These are phyloP conservation scores for Nyctanthes arbortristis DNA, from an alignment of 257 asterid genomes.

Conservation along the genomic window DNA sequence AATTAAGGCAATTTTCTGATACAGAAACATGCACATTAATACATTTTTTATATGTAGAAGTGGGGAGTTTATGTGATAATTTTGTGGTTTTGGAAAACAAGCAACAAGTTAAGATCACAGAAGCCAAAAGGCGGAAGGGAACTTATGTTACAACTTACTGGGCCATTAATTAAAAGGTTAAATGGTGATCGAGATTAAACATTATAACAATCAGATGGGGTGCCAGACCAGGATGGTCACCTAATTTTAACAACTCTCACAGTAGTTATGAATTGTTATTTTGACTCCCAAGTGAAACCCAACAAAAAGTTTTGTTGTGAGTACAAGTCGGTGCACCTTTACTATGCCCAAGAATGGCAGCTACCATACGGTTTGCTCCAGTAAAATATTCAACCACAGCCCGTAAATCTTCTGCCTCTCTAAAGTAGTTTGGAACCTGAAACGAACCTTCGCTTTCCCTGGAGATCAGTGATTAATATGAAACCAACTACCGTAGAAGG, in stretches of 20 bases:
- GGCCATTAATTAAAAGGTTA: neutral
- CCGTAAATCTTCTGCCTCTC: conserved; percentile 77
- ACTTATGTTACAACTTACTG: neutral
- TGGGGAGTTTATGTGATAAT: neutral
- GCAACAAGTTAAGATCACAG: too few species aligned
- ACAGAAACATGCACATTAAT: neutral
- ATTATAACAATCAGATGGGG: neutral
- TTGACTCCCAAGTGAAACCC: neutral
- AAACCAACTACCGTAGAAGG: neutral
- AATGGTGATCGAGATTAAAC: neutral
- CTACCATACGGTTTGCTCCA: conserved; percentile 45
- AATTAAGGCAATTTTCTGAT: neutral
- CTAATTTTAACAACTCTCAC: neutral
- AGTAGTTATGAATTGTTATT: neutral
- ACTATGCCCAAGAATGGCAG: conserved; percentile 83
- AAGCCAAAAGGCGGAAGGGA: too few species aligned
- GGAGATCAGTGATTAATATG: conserved; percentile 25
- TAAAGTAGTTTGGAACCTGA: conserved; percentile 59
- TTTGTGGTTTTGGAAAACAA: neutral
- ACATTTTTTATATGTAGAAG: neutral
- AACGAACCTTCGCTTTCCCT: conserved; percentile 95
- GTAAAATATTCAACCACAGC: conserved; percentile 71
- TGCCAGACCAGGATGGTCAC: neutral
- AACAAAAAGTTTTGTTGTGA: neutral
- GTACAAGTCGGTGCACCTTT: conserved; percentile 50